These are phyloP conservation scores for Chrysoporthe deuterocubensis DNA, from an alignment of 2,329 filamentous ascomycete species.

Conservation along the genomic window DNA sequence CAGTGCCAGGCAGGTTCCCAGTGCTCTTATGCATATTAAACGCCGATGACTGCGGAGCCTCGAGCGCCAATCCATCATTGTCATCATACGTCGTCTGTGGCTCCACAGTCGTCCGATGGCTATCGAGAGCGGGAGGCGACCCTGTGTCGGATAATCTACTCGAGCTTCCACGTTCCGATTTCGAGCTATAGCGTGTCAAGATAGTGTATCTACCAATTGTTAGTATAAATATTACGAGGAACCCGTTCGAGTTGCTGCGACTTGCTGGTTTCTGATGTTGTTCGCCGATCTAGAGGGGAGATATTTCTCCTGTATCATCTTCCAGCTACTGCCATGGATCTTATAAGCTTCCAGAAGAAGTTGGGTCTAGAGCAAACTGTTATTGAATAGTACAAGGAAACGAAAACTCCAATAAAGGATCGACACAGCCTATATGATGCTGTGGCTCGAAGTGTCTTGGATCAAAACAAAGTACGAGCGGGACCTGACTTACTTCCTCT, in stretches of 20 bases:
- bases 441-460: neutral
- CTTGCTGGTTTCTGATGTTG: constrained; percentile 15
- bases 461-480: neutral
- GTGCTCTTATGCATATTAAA: neutral
- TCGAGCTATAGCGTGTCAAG: constrained; percentile 7
- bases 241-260: neutral
- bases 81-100: neutral
- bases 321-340: constrained; percentile 12
- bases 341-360: constrained; percentile 7
- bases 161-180: neutral
- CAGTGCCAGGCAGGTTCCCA: no score
- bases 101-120: neutral
- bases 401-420: neutral
- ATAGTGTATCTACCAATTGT: constrained; percentile 2
- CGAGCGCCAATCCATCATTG: neutral
- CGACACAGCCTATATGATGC: neutral
- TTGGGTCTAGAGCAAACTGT: neutral
- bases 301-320: constrained; percentile 12
- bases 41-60: neutral
- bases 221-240: neutral
- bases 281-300: constrained; percentile 13
- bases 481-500: constrained; percentile 6
- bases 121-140: neutral
- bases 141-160: neutral
- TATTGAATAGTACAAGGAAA: neutral